Evolutionary conservation across 352 stramenopile species (phyloP).

Genomic region (Plasmopara muralis): DNA sequence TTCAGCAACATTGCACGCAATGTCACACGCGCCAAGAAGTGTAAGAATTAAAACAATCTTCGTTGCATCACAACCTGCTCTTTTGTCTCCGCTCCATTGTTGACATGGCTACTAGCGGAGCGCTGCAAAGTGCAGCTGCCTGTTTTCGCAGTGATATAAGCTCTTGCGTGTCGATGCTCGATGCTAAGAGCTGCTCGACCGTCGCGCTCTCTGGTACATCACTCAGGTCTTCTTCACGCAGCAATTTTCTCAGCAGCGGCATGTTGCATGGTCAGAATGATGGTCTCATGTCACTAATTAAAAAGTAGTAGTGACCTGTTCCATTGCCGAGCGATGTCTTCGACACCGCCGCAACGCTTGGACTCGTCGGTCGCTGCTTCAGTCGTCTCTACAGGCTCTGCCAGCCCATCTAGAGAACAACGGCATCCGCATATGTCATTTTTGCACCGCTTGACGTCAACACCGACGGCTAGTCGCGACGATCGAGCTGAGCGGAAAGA

Average conservation of each 20-base stretch:
- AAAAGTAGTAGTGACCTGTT: slow-evolving; percentile 11
- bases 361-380: slow-evolving; percentile 4
- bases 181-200: slow-evolving; percentile 45
- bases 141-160: slow-evolving; percentile 19
- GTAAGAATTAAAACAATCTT: background rate
- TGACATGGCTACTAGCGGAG: slow-evolving; percentile 28
- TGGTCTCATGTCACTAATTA: slow-evolving; percentile 12
- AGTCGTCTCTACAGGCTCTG: background rate
- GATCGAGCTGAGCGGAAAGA: slow-evolving; percentile 51
- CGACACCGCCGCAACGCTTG: slow-evolving; percentile 16
- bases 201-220: slow-evolving; percentile 16
- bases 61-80: slow-evolving; percentile 6
- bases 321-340: slow-evolving; percentile 19
- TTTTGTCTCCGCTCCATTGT: slow-evolving; percentile 8
- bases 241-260: slow-evolving; percentile 33
- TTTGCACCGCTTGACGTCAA: slow-evolving; percentile 22
- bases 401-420: slow-evolving; percentile 2
- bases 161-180: slow-evolving; percentile 37
- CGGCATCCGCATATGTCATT: slow-evolving; percentile 37
- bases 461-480: slow-evolving; percentile 10
- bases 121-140: slow-evolving; percentile 34
- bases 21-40: background rate
- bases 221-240: slow-evolving; percentile 13
- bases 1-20: background rate
- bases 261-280: slow-evolving; percentile 22